phyloP scores from a whole-genome alignment of 768 basidiomycete genomes.

The Chiua virens region DNA sequence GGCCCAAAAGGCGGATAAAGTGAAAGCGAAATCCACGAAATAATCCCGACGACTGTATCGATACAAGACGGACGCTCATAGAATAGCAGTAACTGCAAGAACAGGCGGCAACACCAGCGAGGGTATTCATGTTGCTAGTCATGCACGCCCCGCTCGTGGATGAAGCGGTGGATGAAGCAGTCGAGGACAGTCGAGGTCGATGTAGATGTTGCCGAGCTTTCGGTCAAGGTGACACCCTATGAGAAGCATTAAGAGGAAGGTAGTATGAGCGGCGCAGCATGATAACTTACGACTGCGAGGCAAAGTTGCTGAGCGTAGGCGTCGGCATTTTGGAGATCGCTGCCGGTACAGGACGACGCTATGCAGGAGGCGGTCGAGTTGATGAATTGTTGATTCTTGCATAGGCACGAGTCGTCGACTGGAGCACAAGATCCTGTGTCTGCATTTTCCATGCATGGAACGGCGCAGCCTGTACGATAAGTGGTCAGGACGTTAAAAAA shows the following conservation, averaged over 20 bases:
- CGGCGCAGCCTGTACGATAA: conserved; percentile 50
- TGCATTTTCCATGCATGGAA: conserved; percentile 45
- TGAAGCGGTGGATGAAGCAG: background rate
- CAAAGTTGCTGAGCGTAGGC: conserved; percentile 44
- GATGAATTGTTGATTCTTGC: conserved; percentile 49
- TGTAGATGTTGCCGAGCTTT: conserved; percentile 12
- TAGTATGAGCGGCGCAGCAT: background rate
- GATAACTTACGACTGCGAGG: conserved; percentile 44
- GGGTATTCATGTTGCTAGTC: conserved; percentile 4
- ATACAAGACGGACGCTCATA: conserved; percentile 8
- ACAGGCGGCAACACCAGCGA: conserved; percentile 11
- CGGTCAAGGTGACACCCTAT: conserved; percentile 55
- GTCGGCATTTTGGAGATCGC: conserved; percentile 47
- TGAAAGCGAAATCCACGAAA: too few relatives aligned
- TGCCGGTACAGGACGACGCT: conserved; percentile 41
- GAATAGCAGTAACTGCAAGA: conserved; percentile 9
- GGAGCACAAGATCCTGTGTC: conserved; percentile 44
- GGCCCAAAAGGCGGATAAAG: too few relatives aligned
- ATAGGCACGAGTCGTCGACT: conserved; percentile 59
- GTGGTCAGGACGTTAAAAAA: background rate
- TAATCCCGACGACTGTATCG: background rate
- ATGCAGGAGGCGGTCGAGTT: conserved; percentile 50
- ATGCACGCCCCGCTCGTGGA: conserved; percentile 4
- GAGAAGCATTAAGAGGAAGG: background rate
- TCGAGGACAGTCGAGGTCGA: conserved; percentile 9